Conservation (phyloP, 495 filamentous ascomycete genomes). For the Penicillium lividum region DNA sequence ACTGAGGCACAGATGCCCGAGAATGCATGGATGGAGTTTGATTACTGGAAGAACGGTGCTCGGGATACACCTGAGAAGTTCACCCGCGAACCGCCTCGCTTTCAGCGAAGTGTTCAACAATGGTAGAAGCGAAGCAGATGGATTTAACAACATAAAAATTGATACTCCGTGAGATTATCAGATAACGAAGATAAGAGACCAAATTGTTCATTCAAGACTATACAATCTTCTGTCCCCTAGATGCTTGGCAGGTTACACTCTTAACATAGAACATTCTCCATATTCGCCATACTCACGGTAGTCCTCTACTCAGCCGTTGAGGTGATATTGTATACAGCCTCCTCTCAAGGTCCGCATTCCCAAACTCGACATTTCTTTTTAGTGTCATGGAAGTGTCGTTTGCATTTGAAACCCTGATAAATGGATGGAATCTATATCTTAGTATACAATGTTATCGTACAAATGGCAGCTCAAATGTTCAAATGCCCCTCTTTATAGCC, state of each 20-base stretch:
- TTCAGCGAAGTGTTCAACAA: conserved; percentile 52
- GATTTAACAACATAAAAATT: no score
- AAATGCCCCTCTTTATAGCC: conserved; percentile 67
- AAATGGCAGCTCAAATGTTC: conserved; percentile 11
- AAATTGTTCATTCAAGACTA: background rate
- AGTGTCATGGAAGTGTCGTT: no score
- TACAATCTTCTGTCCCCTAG: no score
- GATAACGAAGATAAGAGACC: conserved; percentile 15
- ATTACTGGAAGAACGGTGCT: conserved; percentile 66
- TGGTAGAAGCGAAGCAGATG: conserved; percentile 23
- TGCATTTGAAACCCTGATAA: background rate
- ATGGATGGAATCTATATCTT: conserved; percentile 1
- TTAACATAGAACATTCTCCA: no score
- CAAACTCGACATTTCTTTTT: no score
- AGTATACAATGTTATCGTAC: conserved; percentile 15
- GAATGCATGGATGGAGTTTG: conserved; percentile 69
- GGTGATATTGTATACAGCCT: no score
- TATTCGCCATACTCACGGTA: no score
- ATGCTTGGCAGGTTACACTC: no score
- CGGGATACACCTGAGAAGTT: conserved; percentile 58
- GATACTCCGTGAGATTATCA: conserved; percentile 1
- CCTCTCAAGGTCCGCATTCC: no score
- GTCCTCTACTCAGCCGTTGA: no score
- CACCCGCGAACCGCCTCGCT: conserved; percentile 50
- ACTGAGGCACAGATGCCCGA: conserved; percentile 68